phyloP scores from a whole-genome alignment of 192 early-diverging fungal species.

The Mortierella hygrophila region DNA sequence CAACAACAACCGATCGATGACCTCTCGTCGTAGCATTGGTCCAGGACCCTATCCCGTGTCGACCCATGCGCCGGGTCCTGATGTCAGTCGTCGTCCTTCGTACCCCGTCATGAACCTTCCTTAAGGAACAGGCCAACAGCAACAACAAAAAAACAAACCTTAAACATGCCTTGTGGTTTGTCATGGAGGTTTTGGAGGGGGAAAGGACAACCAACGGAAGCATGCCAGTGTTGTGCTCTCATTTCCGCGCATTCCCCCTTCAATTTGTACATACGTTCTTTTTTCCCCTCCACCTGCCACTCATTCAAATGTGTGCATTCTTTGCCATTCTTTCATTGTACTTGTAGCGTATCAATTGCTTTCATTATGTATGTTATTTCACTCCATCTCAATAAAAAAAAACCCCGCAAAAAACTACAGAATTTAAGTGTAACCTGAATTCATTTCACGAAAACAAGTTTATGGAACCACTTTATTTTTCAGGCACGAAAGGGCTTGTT shows the following conservation, averaged over 20 bases:
- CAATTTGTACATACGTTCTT: conserved; percentile 20
- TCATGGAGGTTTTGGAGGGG: not conserved
- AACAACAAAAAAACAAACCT: not conserved
- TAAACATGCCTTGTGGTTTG: not conserved
- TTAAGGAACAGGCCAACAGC: not conserved
- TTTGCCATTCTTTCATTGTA: not conserved
- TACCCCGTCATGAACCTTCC: not conserved
- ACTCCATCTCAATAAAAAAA: not conserved
- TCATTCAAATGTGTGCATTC: not conserved
- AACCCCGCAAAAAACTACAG: not conserved
- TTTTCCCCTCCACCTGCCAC: not conserved
- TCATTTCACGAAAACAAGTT: not conserved
- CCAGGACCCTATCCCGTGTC: conserved; percentile 1
- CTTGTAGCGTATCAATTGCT: conserved; percentile 14
- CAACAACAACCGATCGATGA: not conserved
- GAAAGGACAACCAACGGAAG: not conserved
- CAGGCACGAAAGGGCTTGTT: not conserved
- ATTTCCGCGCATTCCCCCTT: not conserved
- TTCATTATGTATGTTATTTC: not conserved
- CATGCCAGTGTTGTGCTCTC: not conserved
- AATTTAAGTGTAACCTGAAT: not conserved
- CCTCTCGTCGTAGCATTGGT: not conserved
- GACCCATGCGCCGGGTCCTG: conserved; percentile 28
- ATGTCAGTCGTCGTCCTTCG: conserved; percentile 29
- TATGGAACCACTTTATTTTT: not conserved